These are phyloP conservation scores for Pterocarpus macrocarpus DNA, from an alignment of 306 rosid genomes.

Conservation along the genomic window DNA sequence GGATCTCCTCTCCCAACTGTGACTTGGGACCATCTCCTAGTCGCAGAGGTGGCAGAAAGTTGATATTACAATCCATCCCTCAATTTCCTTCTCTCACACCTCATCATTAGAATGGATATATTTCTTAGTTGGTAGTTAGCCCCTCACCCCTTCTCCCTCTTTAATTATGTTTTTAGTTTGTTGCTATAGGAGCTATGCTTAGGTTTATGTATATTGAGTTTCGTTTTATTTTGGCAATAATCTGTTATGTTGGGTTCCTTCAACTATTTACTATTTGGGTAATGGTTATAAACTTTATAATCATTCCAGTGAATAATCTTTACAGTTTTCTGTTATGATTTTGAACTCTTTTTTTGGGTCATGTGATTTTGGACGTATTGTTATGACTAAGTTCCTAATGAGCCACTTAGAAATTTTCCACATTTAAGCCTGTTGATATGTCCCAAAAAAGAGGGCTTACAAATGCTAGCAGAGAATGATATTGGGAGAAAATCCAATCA, in stretches of 20 bases:
- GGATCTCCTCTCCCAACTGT: slow-evolving; percentile 81
- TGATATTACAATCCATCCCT: slow-evolving; percentile 90
- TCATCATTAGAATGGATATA: slow-evolving; percentile 55
- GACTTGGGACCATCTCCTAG: slow-evolving; percentile 70
- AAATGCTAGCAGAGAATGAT: no score
- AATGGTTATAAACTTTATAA: slow-evolving; percentile 27
- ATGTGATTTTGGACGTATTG: no score
- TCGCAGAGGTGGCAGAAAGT: slow-evolving; percentile 80
- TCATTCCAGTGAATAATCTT: slow-evolving; percentile 38
- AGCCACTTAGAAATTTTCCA: not conserved
- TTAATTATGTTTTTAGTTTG: slow-evolving; percentile 24
- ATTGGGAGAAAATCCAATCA: not conserved
- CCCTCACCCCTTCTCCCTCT: not conserved
- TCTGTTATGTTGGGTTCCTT: slow-evolving; percentile 50
- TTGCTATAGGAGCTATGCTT: slow-evolving; percentile 41
- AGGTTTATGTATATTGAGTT: slow-evolving; percentile 54
- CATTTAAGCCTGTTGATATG: not conserved
- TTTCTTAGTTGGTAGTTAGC: slow-evolving; percentile 32
- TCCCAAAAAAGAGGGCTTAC: not conserved
- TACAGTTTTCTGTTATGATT: slow-evolving; percentile 15
- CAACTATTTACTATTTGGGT: slow-evolving; percentile 54
- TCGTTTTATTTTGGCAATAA: slow-evolving; percentile 57
- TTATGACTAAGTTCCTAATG: not conserved
- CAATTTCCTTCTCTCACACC: slow-evolving; percentile 79
- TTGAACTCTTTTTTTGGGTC: no score